Conservation (phyloP, 169 alveolate species). For the Plasmodium vivax region DNA sequence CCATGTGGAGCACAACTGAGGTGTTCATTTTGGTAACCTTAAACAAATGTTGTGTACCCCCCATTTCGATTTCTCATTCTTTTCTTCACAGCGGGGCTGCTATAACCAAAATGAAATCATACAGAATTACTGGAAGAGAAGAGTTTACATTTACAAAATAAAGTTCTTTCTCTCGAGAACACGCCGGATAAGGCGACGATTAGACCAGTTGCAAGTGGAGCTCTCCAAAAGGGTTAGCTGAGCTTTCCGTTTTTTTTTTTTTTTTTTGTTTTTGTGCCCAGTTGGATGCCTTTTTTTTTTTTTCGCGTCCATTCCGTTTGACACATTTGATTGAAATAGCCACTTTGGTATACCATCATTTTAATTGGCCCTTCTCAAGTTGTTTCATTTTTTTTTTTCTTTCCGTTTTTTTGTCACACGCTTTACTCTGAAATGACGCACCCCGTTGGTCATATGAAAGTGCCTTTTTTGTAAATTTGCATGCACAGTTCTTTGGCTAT, state of each 20-base stretch:
- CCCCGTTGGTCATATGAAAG: background rate
- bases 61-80: background rate
- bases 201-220: slow-evolving; percentile 36
- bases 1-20: background rate
- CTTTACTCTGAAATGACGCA: background rate
- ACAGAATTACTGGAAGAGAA: slow-evolving; percentile 62
- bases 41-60: background rate
- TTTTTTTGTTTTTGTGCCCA: background rate
- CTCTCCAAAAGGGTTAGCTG: slow-evolving; percentile 17
- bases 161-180: slow-evolving; percentile 69
- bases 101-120: slow-evolving; percentile 65
- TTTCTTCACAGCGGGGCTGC: slow-evolving; percentile 30
- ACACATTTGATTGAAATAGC: too few relatives aligned
- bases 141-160: slow-evolving; percentile 60
- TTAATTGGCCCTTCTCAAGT: background rate
- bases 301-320: background rate
- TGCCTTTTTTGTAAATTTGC: background rate
- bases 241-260: slow-evolving; percentile 5
- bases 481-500: background rate
- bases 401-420: background rate
- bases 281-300: background rate
- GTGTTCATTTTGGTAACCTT: background rate
- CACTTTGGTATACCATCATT: background rate
- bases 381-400: background rate
- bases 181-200: slow-evolving; percentile 33